phyloP scores from a whole-genome alignment of 2,329 filamentous ascomycete genomes.

The Cladosporium austrohemisphaericum region DNA sequence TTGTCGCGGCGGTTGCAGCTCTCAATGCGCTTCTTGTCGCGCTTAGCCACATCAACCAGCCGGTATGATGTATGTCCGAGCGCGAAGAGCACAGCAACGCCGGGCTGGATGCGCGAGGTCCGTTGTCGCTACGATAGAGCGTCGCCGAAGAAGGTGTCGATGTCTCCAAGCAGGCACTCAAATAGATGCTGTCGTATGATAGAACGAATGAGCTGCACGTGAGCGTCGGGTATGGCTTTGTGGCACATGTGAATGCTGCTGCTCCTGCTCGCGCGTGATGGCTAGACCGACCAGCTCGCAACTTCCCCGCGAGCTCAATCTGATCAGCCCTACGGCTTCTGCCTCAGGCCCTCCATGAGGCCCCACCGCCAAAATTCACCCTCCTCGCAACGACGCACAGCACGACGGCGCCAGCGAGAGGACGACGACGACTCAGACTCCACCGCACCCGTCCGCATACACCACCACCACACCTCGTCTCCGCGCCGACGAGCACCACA shows the following conservation, averaged over 20 bases:
- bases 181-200: no score
- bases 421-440: not conserved
- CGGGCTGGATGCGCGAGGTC: not conserved
- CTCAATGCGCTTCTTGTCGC: slow-evolving; percentile 1
- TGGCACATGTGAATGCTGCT: not conserved
- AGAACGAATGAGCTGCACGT: no score
- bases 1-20: not conserved
- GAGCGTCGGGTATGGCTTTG: not conserved
- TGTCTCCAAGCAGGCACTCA: no score
- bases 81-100: not conserved
- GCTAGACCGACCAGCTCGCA: no score
- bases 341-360: not conserved
- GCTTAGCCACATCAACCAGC: not conserved
- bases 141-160: no score
- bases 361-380: slow-evolving; percentile 12
- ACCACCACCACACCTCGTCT: slow-evolving; percentile 8
- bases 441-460: not conserved
- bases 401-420: slow-evolving; percentile 1
- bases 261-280: no score
- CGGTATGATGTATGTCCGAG: slow-evolving; percentile 16
- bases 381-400: not conserved
- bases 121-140: no score
- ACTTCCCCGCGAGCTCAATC: no score
- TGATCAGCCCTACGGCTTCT: no score
- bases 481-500: slow-evolving; percentile 15